Percentiles rank a stretch among this genome's conserved stretches.
phyloP scores from a whole-genome alignment of 139 green algal genomes.

The Mesotaenium endlicherianum region DNA sequence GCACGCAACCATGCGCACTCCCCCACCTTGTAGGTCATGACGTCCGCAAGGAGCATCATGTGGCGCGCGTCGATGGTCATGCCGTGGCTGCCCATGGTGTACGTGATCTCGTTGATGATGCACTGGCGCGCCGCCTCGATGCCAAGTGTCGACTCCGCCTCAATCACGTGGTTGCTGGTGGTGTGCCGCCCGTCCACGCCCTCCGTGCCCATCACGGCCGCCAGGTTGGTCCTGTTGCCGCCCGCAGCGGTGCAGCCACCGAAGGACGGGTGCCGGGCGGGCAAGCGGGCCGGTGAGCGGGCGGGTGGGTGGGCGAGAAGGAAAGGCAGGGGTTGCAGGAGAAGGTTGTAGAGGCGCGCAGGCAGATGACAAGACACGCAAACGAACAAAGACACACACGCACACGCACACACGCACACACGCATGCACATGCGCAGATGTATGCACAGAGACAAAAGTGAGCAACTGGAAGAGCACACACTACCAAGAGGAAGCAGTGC shows the following conservation, averaged over 20 bases:
- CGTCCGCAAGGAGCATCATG: slow-evolving; percentile 96
- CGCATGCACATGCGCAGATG: not conserved
- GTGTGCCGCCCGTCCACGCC: slow-evolving; percentile 76
- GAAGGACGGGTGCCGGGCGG: slow-evolving; percentile 6
- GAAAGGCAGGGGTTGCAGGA: not conserved
- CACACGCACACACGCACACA: not conserved
- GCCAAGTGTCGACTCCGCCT: slow-evolving; percentile 80
- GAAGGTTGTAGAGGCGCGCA: not conserved
- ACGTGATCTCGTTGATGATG: slow-evolving; percentile 89
- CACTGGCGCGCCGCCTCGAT: slow-evolving; percentile 85
- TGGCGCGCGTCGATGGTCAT: slow-evolving; percentile 95
- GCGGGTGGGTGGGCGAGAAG: not conserved
- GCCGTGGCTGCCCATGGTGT: slow-evolving; percentile 87
- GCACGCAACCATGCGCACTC: not conserved
- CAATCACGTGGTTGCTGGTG: slow-evolving; percentile 91
- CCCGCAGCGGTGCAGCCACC: not conserved
- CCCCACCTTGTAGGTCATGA: slow-evolving; percentile 92
- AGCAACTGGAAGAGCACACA: not conserved
- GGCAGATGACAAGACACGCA: not conserved
- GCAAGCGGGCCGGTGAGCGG: not conserved
- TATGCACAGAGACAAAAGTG: not conserved
- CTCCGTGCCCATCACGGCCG: slow-evolving; percentile 77
- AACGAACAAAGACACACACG: not conserved
- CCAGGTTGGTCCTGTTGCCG: slow-evolving; percentile 63
- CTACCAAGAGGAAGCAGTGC: too few species aligned